These are phyloP conservation scores for Neodidymelliopsis sp. DNA, from an alignment of 2,329 filamentous ascomycete genomes.

Conservation along the genomic window DNA sequence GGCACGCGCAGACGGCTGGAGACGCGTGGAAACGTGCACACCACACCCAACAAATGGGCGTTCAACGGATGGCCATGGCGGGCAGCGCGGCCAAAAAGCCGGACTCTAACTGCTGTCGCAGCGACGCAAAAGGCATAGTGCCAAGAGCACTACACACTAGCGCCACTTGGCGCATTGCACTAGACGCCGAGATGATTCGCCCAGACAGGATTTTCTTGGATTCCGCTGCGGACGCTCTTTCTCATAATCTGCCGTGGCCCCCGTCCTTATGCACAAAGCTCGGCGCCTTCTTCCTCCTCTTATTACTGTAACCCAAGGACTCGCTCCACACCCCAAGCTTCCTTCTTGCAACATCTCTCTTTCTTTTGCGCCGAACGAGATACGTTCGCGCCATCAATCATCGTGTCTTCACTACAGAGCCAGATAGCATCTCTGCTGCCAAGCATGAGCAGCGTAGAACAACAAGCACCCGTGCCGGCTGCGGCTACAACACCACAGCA, in stretches of 20 bases:
- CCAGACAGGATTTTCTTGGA: slow-evolving; percentile 10
- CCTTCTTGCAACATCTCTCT: slow-evolving; percentile 3
- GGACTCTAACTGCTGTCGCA: slow-evolving; percentile 7
- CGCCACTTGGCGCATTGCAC: slow-evolving; percentile 1
- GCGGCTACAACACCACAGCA: slow-evolving; percentile 37
- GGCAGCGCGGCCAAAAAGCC: slow-evolving; percentile 8
- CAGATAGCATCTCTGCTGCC: slow-evolving; percentile 20
- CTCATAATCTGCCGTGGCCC: slow-evolving; percentile 19
- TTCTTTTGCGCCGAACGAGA: slow-evolving; percentile 21
- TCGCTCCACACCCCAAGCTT: slow-evolving; percentile 13
- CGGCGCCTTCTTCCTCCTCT: slow-evolving; percentile 17
- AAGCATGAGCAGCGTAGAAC: slow-evolving; percentile 28
- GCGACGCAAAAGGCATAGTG: slow-evolving; percentile 4
- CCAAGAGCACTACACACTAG: slow-evolving; percentile 4
- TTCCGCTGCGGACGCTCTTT: slow-evolving; percentile 13
- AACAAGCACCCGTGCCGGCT: slow-evolving; percentile 32
- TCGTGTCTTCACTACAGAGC: slow-evolving; percentile 22
- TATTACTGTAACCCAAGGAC: slow-evolving; percentile 14
- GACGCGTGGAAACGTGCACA: slow-evolving; percentile 15
- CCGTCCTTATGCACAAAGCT: slow-evolving; percentile 15
- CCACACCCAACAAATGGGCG: slow-evolving; percentile 10
- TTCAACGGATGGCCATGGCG: neutral
- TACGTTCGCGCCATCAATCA: slow-evolving; percentile 21
- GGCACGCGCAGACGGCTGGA: slow-evolving; percentile 8
- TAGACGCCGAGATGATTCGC: too few relatives aligned